Evolutionary conservation across 108 stramenopile genomes (phyloP).

Genomic region (Parietichytrium sp.): DNA sequence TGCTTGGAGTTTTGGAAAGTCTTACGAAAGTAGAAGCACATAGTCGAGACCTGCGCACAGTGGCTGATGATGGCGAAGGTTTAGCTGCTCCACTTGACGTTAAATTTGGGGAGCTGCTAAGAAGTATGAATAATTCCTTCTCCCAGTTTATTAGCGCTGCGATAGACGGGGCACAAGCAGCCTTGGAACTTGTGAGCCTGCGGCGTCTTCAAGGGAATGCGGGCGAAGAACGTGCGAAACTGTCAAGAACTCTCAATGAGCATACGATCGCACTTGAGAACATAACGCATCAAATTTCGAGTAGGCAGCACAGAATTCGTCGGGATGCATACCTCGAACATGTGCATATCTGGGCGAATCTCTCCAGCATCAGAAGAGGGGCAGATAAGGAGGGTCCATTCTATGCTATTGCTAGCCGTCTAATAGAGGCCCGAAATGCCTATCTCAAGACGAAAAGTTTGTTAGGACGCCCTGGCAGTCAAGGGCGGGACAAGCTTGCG

Average conservation of each 20-base stretch:
- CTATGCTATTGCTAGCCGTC: neutral
- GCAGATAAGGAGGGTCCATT: constrained; percentile 25
- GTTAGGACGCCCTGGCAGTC: neutral
- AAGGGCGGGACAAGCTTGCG: too few relatives aligned
- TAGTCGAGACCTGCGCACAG: neutral
- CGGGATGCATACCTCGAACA: neutral
- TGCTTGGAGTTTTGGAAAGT: too few relatives aligned
- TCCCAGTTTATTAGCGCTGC: too few relatives aligned
- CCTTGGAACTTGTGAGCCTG: too few relatives aligned
- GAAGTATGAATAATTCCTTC: too few relatives aligned
- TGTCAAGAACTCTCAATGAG: too few relatives aligned
- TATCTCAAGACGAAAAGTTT: constrained; percentile 25
- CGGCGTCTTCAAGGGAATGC: too few relatives aligned
- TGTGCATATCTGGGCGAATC: neutral
- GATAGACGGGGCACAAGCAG: too few relatives aligned
- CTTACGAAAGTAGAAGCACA: neutral
- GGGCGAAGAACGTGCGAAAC: too few relatives aligned
- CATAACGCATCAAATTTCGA: too few relatives aligned
- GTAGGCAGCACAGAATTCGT: too few relatives aligned
- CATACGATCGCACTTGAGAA: too few relatives aligned
- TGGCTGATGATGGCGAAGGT: neutral
- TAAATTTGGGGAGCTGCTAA: neutral
- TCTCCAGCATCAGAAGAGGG: constrained; percentile 14
- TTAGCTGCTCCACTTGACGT: neutral
- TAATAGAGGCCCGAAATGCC: neutral